Conservation (phyloP, 345 rosid genomes). For the Psidium friedrichsthalianum region DNA sequence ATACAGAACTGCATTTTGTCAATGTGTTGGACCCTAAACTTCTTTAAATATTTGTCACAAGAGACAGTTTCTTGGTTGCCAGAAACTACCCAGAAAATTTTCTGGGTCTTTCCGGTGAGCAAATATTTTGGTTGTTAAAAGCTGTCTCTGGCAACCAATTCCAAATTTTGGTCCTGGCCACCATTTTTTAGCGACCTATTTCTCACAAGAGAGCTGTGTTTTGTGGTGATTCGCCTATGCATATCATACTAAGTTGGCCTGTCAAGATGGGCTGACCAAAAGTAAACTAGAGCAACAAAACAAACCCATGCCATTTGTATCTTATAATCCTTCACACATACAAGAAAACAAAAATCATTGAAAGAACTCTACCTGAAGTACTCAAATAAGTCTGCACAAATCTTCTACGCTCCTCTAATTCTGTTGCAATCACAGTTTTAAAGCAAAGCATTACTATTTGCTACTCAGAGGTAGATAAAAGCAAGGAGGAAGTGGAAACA, state of each 20-base stretch:
- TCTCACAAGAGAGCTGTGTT: not conserved
- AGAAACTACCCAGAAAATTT: not conserved
- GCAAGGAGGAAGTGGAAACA: not conserved
- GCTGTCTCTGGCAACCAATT: not conserved
- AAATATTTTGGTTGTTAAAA: not conserved
- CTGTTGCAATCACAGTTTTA: slow-evolving; percentile 18
- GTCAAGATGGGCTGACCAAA: not conserved
- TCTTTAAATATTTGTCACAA: not conserved
- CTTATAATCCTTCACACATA: not conserved
- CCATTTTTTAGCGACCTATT: not conserved
- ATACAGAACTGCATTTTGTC: not conserved
- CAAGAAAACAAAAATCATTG: not conserved
- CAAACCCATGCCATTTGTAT: not conserved
- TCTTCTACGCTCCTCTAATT: slow-evolving; percentile 58
- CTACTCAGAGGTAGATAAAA: not conserved
- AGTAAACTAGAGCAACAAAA: not conserved
- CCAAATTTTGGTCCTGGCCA: not conserved
- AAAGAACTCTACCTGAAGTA: slow-evolving; percentile 39
- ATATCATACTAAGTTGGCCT: not conserved
- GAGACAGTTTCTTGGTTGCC: not conserved
- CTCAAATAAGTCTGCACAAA: slow-evolving; percentile 52
- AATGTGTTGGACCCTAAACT: not conserved
- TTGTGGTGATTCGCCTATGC: not conserved
- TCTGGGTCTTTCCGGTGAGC: not conserved
- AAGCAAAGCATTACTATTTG: not conserved